Evolutionary conservation across 73 alveolate genomes (phyloP).

Genomic region (Effrenium voratum): DNA sequence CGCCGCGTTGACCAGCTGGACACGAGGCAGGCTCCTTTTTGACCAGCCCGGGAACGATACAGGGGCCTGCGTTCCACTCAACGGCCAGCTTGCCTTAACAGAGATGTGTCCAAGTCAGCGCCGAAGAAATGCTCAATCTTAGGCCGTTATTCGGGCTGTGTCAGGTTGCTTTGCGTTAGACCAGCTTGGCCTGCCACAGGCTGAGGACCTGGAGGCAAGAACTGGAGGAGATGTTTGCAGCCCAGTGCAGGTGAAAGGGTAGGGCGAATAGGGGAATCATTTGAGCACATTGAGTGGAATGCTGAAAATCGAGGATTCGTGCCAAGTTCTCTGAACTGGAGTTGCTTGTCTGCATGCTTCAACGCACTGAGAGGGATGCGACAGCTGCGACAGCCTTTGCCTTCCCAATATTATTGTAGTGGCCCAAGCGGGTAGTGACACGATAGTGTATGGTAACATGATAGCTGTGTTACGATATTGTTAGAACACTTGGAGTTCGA

Average conservation of each 20-base stretch:
- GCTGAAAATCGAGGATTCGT: neutral
- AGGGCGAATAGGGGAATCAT: neutral
- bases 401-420: no score
- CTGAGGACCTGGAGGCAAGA: constrained; percentile 22
- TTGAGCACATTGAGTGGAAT: neutral
- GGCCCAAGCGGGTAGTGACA: no score
- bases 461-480: no score
- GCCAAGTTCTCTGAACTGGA: constrained; percentile 11
- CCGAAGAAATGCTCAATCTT: no score
- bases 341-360: neutral
- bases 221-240: neutral
- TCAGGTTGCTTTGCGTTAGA: neutral
- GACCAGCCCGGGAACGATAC: neutral
- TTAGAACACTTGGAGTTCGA: no score
- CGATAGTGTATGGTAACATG: no score
- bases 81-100: neutral
- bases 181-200: neutral
- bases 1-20: constrained; percentile 34
- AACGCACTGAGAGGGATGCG: neutral
- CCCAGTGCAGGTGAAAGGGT: neutral
- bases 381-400: neutral
- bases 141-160: no score
- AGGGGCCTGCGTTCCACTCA: neutral
- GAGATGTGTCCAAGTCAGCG: no score
- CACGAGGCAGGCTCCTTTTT: neutral